Percentiles rank a stretch among this genome's conserved stretches.
Evolutionary conservation across 768 basidiomycete species (phyloP).

Genomic region (Naganishia onofrii): DNA sequence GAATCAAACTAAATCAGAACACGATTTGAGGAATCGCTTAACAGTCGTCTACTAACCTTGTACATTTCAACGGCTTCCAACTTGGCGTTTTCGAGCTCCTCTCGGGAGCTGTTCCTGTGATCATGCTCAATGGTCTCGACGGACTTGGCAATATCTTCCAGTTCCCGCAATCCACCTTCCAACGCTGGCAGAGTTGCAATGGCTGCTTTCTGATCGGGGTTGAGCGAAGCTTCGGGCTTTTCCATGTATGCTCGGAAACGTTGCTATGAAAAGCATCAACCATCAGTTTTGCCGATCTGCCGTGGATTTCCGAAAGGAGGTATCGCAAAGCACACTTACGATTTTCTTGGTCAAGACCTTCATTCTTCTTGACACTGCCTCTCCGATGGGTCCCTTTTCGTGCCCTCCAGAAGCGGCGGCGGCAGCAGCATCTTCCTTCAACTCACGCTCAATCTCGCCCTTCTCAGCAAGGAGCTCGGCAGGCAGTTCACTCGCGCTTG

Average conservation of each 20-base stretch:
- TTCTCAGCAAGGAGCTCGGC: constrained; percentile 22
- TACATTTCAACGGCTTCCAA: constrained; percentile 26
- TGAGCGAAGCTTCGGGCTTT: constrained; percentile 68
- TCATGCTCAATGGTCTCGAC: constrained; percentile 64
- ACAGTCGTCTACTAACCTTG: constrained; percentile 23
- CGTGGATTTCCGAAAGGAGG: constrained; percentile 19
- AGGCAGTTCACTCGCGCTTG: constrained; percentile 19
- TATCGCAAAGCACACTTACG: constrained; percentile 53
- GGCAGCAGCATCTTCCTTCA: constrained; percentile 21
- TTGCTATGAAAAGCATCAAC: constrained; percentile 55
- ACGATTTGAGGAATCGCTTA: not conserved
- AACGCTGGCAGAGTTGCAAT: constrained; percentile 70
- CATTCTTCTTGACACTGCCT: constrained; percentile 74
- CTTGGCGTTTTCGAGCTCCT: constrained; percentile 17
- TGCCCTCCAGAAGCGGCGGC: constrained; percentile 2
- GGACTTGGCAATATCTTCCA: constrained; percentile 77
- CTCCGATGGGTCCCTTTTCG: constrained; percentile 62
- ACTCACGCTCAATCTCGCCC: constrained; percentile 16
- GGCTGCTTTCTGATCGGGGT: constrained; percentile 79
- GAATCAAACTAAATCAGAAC: not conserved
- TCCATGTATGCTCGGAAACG: constrained; percentile 70
- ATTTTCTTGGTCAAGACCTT: constrained; percentile 80
- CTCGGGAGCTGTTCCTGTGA: not conserved
- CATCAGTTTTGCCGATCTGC: constrained; percentile 23
- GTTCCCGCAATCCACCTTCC: constrained; percentile 75